Conservation (phyloP, 257 asterid genomes). For the Fraxinus americana region DNA sequence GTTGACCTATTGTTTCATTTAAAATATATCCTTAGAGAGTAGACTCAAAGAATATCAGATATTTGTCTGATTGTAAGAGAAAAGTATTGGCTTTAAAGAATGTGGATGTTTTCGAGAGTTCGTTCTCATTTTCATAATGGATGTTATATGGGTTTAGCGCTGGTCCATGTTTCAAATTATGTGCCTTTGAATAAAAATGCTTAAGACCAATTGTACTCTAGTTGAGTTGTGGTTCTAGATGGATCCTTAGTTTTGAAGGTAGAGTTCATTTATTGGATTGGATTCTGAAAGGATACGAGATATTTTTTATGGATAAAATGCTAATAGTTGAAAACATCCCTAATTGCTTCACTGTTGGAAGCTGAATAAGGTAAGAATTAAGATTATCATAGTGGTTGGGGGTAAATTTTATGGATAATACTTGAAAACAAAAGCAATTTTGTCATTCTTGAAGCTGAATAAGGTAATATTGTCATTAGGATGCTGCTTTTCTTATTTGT, state of each 20-base stretch:
- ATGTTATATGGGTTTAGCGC: slow-evolving; percentile 2
- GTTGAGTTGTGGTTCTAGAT: background rate
- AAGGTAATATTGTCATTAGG: background rate
- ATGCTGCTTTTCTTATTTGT: slow-evolving; percentile 4
- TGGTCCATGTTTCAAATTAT: slow-evolving; percentile 4
- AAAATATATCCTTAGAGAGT: slow-evolving; percentile 14
- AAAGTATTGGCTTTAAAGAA: slow-evolving; percentile 6
- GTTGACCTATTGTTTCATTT: slow-evolving; percentile 39
- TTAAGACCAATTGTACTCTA: background rate
- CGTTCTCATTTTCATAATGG: background rate
- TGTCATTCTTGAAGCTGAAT: background rate
- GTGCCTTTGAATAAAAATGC: background rate
- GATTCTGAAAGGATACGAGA: background rate
- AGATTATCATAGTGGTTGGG: background rate
- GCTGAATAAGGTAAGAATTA: background rate
- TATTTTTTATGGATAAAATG: background rate
- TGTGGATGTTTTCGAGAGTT: slow-evolving; percentile 14
- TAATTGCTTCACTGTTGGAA: background rate
- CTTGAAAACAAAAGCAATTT: background rate
- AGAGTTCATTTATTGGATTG: background rate
- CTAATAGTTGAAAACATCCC: background rate
- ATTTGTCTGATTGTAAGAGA: slow-evolving; percentile 13
- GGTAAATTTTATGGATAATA: background rate
- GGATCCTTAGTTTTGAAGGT: background rate
- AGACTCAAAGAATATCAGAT: slow-evolving; percentile 7